Base-by-base conservation (phyloP, 2,329 filamentous ascomycete species). In the Cytospora chrysosperma region DNA sequence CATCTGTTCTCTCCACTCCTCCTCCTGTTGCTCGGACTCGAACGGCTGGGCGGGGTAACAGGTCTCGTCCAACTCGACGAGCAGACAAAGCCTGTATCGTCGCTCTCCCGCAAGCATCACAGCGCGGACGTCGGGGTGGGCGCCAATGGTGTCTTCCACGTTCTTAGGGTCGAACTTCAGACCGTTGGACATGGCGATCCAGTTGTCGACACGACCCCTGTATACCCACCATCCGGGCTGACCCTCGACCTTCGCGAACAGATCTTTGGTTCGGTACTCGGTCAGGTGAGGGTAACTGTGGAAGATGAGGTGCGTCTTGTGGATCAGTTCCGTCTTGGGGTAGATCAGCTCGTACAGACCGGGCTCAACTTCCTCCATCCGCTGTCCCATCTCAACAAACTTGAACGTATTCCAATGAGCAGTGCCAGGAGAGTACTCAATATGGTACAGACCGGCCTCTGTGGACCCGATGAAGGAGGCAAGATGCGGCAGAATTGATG, bases 181-280 rank as follows among this genome's bases (percentile, higher is more conserved):
- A 7, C 72, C 73, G 43, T 74, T 72, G 7, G 68, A 68, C 26
- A 76, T 68, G n/a, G 75, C 71, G 9, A 76, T 68, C 19, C 75
- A 61, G 54, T 76, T 71, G 52, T 76, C 74, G 21, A 62, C 69
- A 2, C 73, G 67, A 15, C 72, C 72, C 3, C 63, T 62, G 62
- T 28, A 70, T 1, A 57, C 51, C 62, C 62, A 74, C 17, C 70
- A 61, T n/a, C 69, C 64, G 0, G 64, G 17, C 43, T 70, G 68
- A 2, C 56, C 64, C 4, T 71, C 72, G 60, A 72, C 75, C 4
- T 49, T 69, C 27, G 65, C 63, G 43, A 71, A 77, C 0, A 79
- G 64, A 54, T 79, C 76, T 19, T 70, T 72, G 26, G 75, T 77
- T 7, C 67, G 68, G 40, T 75, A 76, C 40, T 70, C 71, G 3